These are phyloP conservation scores for Penicillium steckii DNA, from an alignment of 495 filamentous ascomycete species.

Conservation along the genomic window DNA sequence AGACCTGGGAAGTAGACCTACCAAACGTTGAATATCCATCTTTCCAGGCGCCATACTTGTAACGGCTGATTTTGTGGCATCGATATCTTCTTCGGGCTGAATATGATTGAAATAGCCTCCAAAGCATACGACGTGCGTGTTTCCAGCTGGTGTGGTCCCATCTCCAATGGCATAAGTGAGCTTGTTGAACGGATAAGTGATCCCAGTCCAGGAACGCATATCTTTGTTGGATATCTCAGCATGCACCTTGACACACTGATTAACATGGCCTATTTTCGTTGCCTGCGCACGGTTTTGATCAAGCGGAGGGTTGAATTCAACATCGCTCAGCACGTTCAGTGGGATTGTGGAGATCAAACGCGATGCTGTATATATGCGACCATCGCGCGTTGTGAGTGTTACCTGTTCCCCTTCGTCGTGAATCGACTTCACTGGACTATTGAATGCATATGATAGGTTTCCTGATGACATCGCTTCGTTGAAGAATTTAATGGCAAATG, in stretches of 20 bases:
- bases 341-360: conserved; percentile 30
- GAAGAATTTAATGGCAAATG: conserved; percentile 27
- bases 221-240: conserved; percentile 22
- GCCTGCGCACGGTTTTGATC: conserved; percentile 14
- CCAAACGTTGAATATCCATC: conserved; percentile 22
- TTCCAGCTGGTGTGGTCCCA: conserved; percentile 21
- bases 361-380: conserved; percentile 8
- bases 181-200: conserved; percentile 25
- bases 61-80: conserved; percentile 18
- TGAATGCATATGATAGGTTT: conserved; percentile 22
- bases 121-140: conserved; percentile 26
- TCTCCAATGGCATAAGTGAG: conserved; percentile 17
- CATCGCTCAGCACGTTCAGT: conserved; percentile 23
- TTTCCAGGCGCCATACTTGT: conserved; percentile 19
- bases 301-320: conserved; percentile 27
- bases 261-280: conserved; percentile 23
- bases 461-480: conserved; percentile 16
- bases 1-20: conserved; percentile 3
- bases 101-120: conserved; percentile 21
- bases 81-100: conserved; percentile 17
- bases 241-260: conserved; percentile 31
- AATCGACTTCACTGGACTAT: conserved; percentile 21
- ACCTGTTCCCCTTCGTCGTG: conserved; percentile 12
- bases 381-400: conserved; percentile 13
- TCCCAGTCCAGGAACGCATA: conserved; percentile 25